phyloP scores from a whole-genome alignment of 768 basidiomycete species.

The Agrocybe pediades region DNA sequence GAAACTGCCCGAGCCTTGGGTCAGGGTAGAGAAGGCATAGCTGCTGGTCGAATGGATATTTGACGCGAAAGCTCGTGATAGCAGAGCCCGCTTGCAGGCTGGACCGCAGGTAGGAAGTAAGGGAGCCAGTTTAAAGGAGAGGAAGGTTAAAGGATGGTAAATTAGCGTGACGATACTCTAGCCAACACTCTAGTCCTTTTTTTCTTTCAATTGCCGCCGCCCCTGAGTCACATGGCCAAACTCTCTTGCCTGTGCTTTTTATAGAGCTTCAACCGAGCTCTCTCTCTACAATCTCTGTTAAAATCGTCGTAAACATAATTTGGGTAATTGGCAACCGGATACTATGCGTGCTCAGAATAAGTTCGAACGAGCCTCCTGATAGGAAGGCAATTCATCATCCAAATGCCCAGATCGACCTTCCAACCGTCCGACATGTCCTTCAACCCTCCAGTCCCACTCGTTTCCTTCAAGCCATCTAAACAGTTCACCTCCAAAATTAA shows the following conservation, averaged over 20 bases:
- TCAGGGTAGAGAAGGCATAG: not conserved
- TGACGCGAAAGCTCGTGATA: not conserved
- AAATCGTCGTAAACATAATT: too few species aligned
- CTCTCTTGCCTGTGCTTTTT: too few species aligned
- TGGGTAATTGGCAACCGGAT: too few species aligned
- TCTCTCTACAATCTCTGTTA: too few species aligned
- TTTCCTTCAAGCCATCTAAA: conserved; percentile 69
- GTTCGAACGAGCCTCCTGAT: conserved; percentile 21
- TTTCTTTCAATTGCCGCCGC: conserved; percentile 1
- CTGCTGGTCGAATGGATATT: not conserved
- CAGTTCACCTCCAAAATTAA: conserved; percentile 65
- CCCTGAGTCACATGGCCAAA: not conserved
- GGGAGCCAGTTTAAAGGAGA: conserved; percentile 19
- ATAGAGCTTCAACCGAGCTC: too few species aligned
- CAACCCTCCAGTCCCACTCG: conserved; percentile 65
- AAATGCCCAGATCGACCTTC: conserved; percentile 27
- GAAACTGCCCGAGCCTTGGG: not conserved
- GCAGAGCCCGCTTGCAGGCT: conserved; percentile 6
- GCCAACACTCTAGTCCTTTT: not conserved
- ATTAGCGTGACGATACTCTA: not conserved
- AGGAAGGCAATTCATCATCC: conserved; percentile 52
- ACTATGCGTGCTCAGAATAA: too few species aligned
- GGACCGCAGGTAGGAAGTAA: conserved; percentile 14
- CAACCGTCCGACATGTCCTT: conserved; percentile 59
- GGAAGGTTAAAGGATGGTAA: conserved; percentile 6